Conservation (phyloP, 2,329 filamentous ascomycete species). For the Fusarium sp. region DNA sequence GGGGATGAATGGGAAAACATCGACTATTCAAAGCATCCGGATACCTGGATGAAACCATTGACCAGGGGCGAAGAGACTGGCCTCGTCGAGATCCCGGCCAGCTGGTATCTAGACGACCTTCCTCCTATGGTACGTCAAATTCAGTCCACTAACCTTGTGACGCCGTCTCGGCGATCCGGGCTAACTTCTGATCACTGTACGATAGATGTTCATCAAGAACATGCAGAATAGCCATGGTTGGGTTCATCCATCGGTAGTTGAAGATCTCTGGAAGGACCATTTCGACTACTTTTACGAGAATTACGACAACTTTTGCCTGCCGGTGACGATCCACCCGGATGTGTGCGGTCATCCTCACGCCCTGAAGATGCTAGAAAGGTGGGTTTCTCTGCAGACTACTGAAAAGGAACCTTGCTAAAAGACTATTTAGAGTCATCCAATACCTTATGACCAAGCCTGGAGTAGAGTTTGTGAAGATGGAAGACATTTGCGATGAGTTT, state of each 20-base stretch:
- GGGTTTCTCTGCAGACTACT: background rate
- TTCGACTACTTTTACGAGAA: background rate
- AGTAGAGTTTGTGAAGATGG: background rate
- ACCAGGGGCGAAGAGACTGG: slow-evolving; percentile 69
- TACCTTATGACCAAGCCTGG: slow-evolving; percentile 8
- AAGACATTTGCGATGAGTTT: background rate
- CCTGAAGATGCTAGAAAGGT: background rate
- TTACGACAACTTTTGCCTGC: background rate
- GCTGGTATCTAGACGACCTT: slow-evolving; percentile 72
- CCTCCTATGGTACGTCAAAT: slow-evolving; percentile 63
- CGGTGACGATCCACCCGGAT: background rate
- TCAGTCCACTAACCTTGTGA: too few relatives aligned
- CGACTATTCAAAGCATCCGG: slow-evolving; percentile 61
- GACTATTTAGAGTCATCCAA: background rate
- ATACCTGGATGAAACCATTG: slow-evolving; percentile 60
- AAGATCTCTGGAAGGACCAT: background rate
- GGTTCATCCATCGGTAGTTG: background rate
- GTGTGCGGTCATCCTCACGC: background rate
- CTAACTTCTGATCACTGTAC: too few relatives aligned
- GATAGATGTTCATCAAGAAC: slow-evolving; percentile 73
- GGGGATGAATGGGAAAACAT: slow-evolving; percentile 76
- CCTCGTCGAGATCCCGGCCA: slow-evolving; percentile 69
- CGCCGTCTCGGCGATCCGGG: too few relatives aligned
- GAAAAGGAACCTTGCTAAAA: background rate
- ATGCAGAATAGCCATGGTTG: slow-evolving; percentile 71